These are phyloP conservation scores for Tilletia caries DNA, from an alignment of 1,284 basidiomycete genomes.

Conservation along the genomic window DNA sequence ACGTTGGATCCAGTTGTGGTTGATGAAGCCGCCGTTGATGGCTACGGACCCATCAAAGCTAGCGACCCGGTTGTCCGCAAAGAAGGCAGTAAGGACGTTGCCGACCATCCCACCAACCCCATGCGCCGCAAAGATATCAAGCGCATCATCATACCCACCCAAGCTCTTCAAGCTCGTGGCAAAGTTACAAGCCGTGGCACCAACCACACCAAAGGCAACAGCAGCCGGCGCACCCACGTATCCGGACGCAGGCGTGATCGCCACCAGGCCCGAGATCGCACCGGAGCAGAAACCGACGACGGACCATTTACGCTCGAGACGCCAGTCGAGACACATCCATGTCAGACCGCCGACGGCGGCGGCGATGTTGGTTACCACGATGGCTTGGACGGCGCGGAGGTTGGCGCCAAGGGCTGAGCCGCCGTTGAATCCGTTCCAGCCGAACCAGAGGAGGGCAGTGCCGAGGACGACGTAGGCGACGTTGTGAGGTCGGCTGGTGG, in stretches of 20 bases:
- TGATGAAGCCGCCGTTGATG: conserved; percentile 77
- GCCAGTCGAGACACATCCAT: conserved; percentile 56
- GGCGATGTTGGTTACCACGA: conserved; percentile 63
- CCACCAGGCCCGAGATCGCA: conserved; percentile 43
- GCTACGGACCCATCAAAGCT: conserved; percentile 71
- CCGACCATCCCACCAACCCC: conserved; percentile 83
- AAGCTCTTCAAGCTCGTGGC: conserved; percentile 82
- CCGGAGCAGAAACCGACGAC: conserved; percentile 91
- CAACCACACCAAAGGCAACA: conserved; percentile 64
- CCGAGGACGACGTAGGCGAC: conserved; percentile 55
- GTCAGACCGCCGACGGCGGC: conserved; percentile 64
- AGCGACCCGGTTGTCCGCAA: conserved; percentile 81
- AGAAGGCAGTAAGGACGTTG: conserved; percentile 77
- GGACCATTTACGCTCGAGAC: conserved; percentile 57
- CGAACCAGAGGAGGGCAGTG: conserved; percentile 56
- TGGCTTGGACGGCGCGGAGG: conserved; percentile 55
- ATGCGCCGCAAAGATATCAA: conserved; percentile 80
- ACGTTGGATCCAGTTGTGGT: conserved; percentile 66
- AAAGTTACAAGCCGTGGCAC: conserved; percentile 82
- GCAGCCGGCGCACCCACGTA: conserved; percentile 49
- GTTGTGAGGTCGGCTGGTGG: conserved; percentile 55
- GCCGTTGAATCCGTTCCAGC: conserved; percentile 54
- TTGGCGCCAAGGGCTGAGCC: conserved; percentile 56
- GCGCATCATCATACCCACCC: conserved; percentile 55
- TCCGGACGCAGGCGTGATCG: conserved; percentile 78